Base-by-base conservation (phyloP, 257 asterid species). In the Solanum medicagineum region DNA sequence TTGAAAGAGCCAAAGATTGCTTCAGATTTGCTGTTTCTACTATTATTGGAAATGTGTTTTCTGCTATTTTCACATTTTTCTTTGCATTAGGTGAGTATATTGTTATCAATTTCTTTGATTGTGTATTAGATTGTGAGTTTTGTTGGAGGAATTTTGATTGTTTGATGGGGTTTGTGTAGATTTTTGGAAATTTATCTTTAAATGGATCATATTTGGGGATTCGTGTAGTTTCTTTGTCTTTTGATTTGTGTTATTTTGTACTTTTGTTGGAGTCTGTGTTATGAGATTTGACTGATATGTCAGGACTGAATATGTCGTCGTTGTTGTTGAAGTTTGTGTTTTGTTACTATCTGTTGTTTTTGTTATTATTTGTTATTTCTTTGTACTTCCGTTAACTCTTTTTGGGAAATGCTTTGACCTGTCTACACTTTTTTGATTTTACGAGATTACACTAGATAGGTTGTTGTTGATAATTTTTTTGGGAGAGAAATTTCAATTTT, bases 11-110 rank as follows among this genome's bases (percentile, higher is more conserved):
- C 87, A 94, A 87, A 80, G 93, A 90, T n/a, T 91, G 92, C 88
- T 91, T 91, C 79, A 86, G 93, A 40, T 90, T 89, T 81, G 95
- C 95, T 15, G 90, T 90, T 24, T 92, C 95, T 62, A 89, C 94
- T 20, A 85, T 92, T 16, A 80, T 93, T 53, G 98, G 95, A 70
- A 93, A 92, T 91, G 91, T 93, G 75, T 92, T 94, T 88, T 94
- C 98, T 26, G 95, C 95, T 26, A 86, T 94, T 88, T 90, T 94
- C 85, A 94, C 98, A 19, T 93, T 93, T 84, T 90, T 92, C 94
- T 93, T 94, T 85, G 95, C 98, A 53, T 81, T 90, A 81, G 95
- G 98, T 94, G 62, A 85, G 91, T 86, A 5, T 57, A 17, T 62
- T 63, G 10, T 47, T 47, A 16, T 47, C 26, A 45, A 2, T 82